These are phyloP conservation scores for Pholiota adiposa DNA, from an alignment of 1,284 basidiomycete species.

Conservation along the genomic window DNA sequence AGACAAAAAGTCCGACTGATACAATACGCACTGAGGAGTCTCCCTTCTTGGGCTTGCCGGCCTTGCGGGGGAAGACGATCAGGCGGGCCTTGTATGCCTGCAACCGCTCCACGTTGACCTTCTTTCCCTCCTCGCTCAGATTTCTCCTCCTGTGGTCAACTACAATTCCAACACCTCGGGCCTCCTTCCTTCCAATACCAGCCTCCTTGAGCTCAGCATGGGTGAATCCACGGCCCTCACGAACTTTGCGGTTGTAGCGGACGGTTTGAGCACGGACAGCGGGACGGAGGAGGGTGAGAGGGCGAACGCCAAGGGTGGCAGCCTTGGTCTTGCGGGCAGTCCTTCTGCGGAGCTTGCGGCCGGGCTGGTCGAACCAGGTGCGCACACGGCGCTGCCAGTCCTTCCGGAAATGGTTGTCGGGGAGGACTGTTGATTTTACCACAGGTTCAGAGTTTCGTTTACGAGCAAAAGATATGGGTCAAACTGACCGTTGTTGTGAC, in stretches of 20 bases:
- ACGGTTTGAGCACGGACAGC: slow-evolving; percentile 97
- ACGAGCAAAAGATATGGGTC: background rate
- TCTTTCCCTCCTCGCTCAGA: slow-evolving; percentile 96
- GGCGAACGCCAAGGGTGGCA: slow-evolving; percentile 90
- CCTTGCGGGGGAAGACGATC: slow-evolving; percentile 96
- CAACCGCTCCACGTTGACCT: slow-evolving; percentile 94
- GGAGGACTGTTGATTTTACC: slow-evolving; percentile 64
- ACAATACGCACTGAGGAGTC: slow-evolving; percentile 78
- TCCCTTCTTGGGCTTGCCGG: slow-evolving; percentile 94
- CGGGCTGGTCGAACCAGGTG: slow-evolving; percentile 99
- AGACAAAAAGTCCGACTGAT: slow-evolving; percentile 12
- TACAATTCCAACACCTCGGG: slow-evolving; percentile 90
- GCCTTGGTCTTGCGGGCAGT: slow-evolving; percentile 94
- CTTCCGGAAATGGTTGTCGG: slow-evolving; percentile 97
- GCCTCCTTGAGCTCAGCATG: slow-evolving; percentile 95
- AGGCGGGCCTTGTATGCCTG: slow-evolving; percentile 90
- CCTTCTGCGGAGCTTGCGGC: slow-evolving; percentile 96
- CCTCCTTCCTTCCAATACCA: slow-evolving; percentile 94
- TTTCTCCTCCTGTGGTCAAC: slow-evolving; percentile 98
- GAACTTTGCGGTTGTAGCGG: slow-evolving; percentile 98
- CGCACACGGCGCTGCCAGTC: slow-evolving; percentile 95
- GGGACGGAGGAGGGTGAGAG: slow-evolving; percentile 91
- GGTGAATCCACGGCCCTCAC: slow-evolving; percentile 98
- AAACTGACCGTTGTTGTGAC: slow-evolving; percentile 77
- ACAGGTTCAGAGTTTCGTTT: slow-evolving; percentile 7